Evolutionary conservation across 2,329 filamentous ascomycete genomes (phyloP).

Genomic region (Chaetothyriales sp.): DNA sequence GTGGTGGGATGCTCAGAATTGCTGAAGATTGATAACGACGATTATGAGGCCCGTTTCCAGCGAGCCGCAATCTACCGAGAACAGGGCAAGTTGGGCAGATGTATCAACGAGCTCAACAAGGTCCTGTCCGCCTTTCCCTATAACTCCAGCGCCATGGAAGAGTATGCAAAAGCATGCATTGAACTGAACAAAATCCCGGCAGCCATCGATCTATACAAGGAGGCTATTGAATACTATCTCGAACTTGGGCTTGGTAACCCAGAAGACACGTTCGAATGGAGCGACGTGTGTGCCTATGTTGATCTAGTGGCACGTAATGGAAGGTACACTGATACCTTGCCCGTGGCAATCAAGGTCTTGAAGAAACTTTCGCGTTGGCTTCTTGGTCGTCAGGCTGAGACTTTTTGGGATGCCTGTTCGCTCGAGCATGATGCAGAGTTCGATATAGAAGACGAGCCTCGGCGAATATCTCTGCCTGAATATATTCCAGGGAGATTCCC

Average conservation of each 20-base stretch:
- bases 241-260: conserved; percentile 25
- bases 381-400: conserved; percentile 56
- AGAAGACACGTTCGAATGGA: conserved; percentile 48
- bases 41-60: conserved; percentile 38
- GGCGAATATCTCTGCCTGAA: conserved; percentile 46
- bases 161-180: conserved; percentile 43
- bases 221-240: conserved; percentile 36
- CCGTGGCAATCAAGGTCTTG: conserved; percentile 51
- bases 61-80: conserved; percentile 42
- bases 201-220: conserved; percentile 37
- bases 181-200: conserved; percentile 34
- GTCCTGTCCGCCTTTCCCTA: conserved; percentile 40
- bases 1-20: conserved; percentile 40
- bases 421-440: conserved; percentile 71
- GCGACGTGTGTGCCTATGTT: conserved; percentile 69
- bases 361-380: conserved; percentile 69
- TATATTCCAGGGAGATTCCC: conserved; percentile 44
- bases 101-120: conserved; percentile 37
- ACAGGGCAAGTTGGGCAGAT: conserved; percentile 31
- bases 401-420: conserved; percentile 57
- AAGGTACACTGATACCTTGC: conserved; percentile 37
- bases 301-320: conserved; percentile 49
- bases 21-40: conserved; percentile 36
- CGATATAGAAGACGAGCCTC: conserved; percentile 54
- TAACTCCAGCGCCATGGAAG: conserved; percentile 39